These are phyloP conservation scores for Geotrichum histeridarum DNA, from an alignment of 1,139 yeast species.

Conservation along the genomic window DNA sequence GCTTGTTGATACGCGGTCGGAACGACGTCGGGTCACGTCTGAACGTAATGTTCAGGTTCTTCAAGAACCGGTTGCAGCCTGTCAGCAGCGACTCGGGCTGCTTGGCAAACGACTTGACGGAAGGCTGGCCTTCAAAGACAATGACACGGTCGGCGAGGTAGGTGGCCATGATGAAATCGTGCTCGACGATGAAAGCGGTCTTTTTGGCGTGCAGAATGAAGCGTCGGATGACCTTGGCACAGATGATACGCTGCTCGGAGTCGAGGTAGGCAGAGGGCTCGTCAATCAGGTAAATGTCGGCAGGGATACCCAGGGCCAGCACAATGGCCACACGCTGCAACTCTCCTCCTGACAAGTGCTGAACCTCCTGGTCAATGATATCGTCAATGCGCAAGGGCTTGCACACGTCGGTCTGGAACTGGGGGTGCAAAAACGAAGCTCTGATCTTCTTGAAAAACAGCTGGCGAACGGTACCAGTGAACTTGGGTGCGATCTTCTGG, in stretches of 20 bases:
- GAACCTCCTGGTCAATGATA: slow-evolving; percentile 95
- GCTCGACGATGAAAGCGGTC: slow-evolving; percentile 97
- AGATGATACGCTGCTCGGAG: slow-evolving; percentile 98
- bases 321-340: slow-evolving; percentile 98
- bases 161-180: slow-evolving; percentile 99
- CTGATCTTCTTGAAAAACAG: slow-evolving; percentile 92
- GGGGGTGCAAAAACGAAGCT: slow-evolving; percentile 90
- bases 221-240: slow-evolving; percentile 96
- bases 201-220: slow-evolving; percentile 93
- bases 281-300: slow-evolving; percentile 93
- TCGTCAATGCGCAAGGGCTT: slow-evolving; percentile 92
- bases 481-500: slow-evolving; percentile 96
- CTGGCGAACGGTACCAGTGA: slow-evolving; percentile 97
- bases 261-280: slow-evolving; percentile 98
- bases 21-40: slow-evolving; percentile 97
- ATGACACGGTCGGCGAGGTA: slow-evolving; percentile 97
- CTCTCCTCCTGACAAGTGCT: slow-evolving; percentile 98
- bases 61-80: slow-evolving; percentile 95
- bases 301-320: slow-evolving; percentile 86
- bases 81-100: slow-evolving; percentile 88
- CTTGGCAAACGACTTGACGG: slow-evolving; percentile 74
- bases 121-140: slow-evolving; percentile 94
- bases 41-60: slow-evolving; percentile 94
- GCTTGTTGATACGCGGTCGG: slow-evolving; percentile 97
- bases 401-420: slow-evolving; percentile 95